Base-by-base conservation (phyloP, 2,329 filamentous ascomycete genomes). In the Alternaria consortialis region DNA sequence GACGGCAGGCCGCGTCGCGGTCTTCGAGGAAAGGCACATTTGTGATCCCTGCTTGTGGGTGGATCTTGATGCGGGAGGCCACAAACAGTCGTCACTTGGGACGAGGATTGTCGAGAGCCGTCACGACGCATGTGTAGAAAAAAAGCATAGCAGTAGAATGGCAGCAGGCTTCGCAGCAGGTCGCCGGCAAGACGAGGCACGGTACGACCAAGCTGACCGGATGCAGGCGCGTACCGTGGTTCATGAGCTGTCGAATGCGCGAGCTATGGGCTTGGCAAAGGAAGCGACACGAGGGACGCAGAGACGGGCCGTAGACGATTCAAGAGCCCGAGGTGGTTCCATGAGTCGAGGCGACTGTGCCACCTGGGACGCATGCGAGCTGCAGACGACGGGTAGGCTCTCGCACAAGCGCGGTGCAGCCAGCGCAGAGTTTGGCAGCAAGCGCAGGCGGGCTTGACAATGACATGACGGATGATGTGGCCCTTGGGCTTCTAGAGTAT, bases 21-120 rank as follows among this genome's bases (percentile, higher is more conserved):
- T 25, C 52, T 64, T 56, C 64, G 68, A 68, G 64, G 25, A 29
- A 31, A 43, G 23, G 50, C 44, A 44, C 42, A 27, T 43, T 39
- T 15, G 12, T 36, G 25, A 37, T 36, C 34, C 27, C 42, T 58
- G 50, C 42, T 4, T 25, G 44, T 12, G 46, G 32, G 53, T 46
- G 55, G 63, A 53, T 70, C 62, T 70, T 62, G 74, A 65, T 65
- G 70, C 62, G 66, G 57, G 67, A 62, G 56, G 65, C 57, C 60
- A 55, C 56, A 31, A 53, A 27, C 54, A 50, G 58, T 58, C 42
- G 62, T 58, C 50, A 58, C 27, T 17, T 48, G 34, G 53, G 58
- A 43, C 37, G 51, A 47, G n/a, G 23, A 43, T 36, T 42, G 15
- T 53, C 31, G 55, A 34, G 20, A 32, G 42, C n/a, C 37, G 47